Evolutionary conservation across 495 filamentous ascomycete species (phyloP).

Genomic region (Melanomma pulvis-pyrius): DNA sequence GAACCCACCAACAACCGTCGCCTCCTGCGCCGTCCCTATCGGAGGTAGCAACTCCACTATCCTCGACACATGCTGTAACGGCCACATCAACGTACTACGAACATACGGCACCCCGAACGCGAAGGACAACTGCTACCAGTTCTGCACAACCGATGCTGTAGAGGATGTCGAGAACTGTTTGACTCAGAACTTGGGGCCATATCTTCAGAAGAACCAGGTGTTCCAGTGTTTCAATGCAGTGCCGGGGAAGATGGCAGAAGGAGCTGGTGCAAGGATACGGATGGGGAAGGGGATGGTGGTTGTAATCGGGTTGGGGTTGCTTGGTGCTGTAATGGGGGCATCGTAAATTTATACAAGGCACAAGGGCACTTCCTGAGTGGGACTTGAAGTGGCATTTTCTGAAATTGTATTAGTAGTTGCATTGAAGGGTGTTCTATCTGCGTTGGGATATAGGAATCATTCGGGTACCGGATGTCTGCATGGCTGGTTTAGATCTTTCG

Average conservation of each 20-base stretch:
- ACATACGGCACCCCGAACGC: not conserved
- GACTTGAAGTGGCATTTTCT: not conserved
- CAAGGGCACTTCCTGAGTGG: not conserved
- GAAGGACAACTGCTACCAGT: conserved; percentile 13
- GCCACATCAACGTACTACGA: conserved; percentile 18
- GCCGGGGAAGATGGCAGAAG: not conserved
- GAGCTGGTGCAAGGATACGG: not conserved
- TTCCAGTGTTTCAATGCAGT: conserved; percentile 13
- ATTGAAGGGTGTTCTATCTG: not conserved
- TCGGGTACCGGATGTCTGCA: no score
- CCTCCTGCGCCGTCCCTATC: conserved; percentile 24
- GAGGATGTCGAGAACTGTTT: conserved; percentile 16
- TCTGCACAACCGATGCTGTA: conserved; percentile 3
- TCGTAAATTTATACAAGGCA: not conserved
- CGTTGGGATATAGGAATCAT: no score
- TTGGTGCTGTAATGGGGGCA: not conserved
- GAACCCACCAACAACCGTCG: conserved; percentile 9
- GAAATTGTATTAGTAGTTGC: not conserved
- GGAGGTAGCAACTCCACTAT: conserved; percentile 25
- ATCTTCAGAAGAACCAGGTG: not conserved
- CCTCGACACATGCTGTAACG: conserved; percentile 30
- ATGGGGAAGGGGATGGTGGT: not conserved
- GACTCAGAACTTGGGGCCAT: not conserved
- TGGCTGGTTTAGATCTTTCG: no score
- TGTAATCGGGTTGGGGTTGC: not conserved